A percentile compares a stretch with the other conserved stretches of the same genome.
These are phyloP conservation scores for Platanthera guangdongensis DNA, from an alignment of 106 monocot species.

Conservation along the genomic window DNA sequence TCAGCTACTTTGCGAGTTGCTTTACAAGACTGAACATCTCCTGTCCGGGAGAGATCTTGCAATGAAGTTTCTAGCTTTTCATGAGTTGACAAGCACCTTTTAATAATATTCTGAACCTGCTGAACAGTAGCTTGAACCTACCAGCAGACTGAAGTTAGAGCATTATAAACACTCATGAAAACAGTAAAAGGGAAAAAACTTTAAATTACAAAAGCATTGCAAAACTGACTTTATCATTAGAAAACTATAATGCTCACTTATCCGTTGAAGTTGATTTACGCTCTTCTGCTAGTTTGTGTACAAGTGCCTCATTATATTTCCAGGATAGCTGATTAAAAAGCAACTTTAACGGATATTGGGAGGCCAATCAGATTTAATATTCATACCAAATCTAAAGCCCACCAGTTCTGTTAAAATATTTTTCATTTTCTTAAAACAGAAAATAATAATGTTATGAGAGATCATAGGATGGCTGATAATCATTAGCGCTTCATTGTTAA, in stretches of 20 bases:
- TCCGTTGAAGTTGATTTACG: neutral
- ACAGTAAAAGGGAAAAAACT: neutral
- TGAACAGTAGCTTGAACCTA: slow-evolving; percentile 81
- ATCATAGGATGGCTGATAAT: too few relatives aligned
- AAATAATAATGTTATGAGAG: neutral
- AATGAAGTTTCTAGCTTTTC: slow-evolving; percentile 81
- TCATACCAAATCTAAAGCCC: neutral
- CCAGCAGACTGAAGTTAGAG: slow-evolving; percentile 1
- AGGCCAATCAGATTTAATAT: neutral
- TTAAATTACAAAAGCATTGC: neutral
- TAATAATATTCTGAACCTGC: slow-evolving; percentile 50
- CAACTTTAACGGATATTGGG: neutral
- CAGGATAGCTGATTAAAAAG: neutral
- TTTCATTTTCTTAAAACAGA: neutral
- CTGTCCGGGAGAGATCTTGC: slow-evolving; percentile 74
- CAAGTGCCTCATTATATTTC: neutral
- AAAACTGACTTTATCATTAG: neutral
- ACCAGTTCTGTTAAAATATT: neutral
- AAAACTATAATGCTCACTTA: slow-evolving; percentile 1
- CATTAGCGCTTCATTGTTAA: too few relatives aligned
- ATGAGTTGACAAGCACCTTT: slow-evolving; percentile 61
- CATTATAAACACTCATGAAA: neutral
- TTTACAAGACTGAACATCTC: slow-evolving; percentile 85
- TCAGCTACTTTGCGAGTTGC: slow-evolving; percentile 70
- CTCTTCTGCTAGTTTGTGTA: neutral